A percentile compares a stretch with the other conserved stretches of the same genome.
Conservation (phyloP, 2,329 filamentous ascomycete genomes). For the Coniochaeta ligniaria region DNA sequence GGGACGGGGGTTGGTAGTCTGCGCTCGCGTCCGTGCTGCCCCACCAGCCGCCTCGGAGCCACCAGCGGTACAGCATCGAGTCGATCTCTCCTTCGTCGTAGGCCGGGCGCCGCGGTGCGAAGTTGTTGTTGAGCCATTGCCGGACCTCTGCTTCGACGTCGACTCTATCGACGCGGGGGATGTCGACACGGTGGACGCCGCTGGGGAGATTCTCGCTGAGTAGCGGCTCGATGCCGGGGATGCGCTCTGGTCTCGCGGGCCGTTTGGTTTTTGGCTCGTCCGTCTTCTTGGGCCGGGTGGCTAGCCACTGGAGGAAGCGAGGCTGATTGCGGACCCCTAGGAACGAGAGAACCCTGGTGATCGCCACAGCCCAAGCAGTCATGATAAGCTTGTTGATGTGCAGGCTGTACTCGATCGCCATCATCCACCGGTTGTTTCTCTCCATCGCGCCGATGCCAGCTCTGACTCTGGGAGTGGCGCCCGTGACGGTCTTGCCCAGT, state of each 20-base stretch:
- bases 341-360: conserved; percentile 45
- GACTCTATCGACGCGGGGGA: conserved; percentile 56
- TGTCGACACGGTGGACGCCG: conserved; percentile 11
- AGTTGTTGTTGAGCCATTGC: conserved; percentile 42
- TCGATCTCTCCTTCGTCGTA: conserved; percentile 59
- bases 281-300: conserved; percentile 19
- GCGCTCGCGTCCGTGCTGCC: conserved; percentile 75
- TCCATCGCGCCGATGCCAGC: conserved; percentile 75
- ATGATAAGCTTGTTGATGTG: conserved; percentile 63
- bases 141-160: conserved; percentile 80
- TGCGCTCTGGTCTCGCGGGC: conserved; percentile 7
- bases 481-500: conserved; percentile 36
- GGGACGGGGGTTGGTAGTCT: conserved; percentile 57
- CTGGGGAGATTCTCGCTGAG: neutral
- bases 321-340: conserved; percentile 57
- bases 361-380: conserved; percentile 47
- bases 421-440: conserved; percentile 69
- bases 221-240: neutral
- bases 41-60: conserved; percentile 78
- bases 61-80: conserved; percentile 73
- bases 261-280: conserved; percentile 21
- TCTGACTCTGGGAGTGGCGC: conserved; percentile 28
- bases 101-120: conserved; percentile 32
- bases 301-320: conserved; percentile 51
- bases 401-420: conserved; percentile 67